phyloP scores from a whole-genome alignment of 2,329 filamentous ascomycete genomes.

The Ceratocystis huliohia region DNA sequence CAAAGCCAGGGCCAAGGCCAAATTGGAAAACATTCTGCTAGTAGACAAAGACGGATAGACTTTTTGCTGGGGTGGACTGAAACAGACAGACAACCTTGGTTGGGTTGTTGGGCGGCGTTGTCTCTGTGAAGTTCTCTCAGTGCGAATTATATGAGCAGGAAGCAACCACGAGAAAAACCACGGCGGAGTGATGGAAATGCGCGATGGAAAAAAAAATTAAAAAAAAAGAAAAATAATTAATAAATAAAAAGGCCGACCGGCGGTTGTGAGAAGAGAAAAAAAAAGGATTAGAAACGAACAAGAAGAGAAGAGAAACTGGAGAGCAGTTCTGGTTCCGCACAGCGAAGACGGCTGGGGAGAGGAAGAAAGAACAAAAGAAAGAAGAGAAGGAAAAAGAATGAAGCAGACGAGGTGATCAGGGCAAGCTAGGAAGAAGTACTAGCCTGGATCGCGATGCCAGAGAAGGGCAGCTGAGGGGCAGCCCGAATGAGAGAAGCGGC shows the following conservation, averaged over 20 bases:
- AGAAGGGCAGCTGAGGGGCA: slow-evolving; percentile 4
- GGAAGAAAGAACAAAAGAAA: slow-evolving; percentile 5
- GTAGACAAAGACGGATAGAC: not conserved
- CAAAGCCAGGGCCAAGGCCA: slow-evolving; percentile 19
- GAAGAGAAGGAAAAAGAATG: slow-evolving; percentile 15
- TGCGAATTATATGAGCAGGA: not conserved
- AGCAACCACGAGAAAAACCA: not conserved
- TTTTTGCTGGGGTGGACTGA: not conserved
- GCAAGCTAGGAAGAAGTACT: slow-evolving; percentile 5
- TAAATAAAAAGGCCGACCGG: slow-evolving; percentile 17
- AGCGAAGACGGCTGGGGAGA: slow-evolving; percentile 11
- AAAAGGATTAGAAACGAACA: slow-evolving; percentile 9
- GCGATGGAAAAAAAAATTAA: slow-evolving; percentile 2
- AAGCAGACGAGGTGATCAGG: slow-evolving; percentile 7
- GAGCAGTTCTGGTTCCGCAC: slow-evolving; percentile 10
- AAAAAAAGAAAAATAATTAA: slow-evolving; percentile 9
- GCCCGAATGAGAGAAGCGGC: not conserved
- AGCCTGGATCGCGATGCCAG: slow-evolving; percentile 8
- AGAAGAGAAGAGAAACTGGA: slow-evolving; percentile 14
- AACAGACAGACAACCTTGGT: not conserved
- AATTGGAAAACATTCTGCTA: slow-evolving; percentile 20
- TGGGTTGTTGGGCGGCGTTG: not conserved
- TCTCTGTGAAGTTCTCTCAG: not conserved
- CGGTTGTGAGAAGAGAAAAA: slow-evolving; percentile 6
- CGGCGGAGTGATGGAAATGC: not conserved